A percentile compares a stretch with the other conserved stretches of the same genome.
Conservation (phyloP, 805 yeast species). For the Hanseniaspora clermontiae region DNA sequence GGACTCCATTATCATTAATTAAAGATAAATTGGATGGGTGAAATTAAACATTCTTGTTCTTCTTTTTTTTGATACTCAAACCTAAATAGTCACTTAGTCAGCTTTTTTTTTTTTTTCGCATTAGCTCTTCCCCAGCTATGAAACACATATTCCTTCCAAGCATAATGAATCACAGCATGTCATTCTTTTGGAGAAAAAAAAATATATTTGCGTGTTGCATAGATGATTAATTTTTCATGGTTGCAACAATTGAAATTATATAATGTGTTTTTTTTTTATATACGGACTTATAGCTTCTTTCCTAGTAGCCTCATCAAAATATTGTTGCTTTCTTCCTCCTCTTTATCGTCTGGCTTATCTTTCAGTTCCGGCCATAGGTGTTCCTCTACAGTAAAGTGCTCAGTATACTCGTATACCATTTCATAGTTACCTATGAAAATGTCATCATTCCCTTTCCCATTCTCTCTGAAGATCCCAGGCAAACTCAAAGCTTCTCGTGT, state of each 20-base stretch:
- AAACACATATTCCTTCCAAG: too few relatives aligned
- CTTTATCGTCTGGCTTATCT: not conserved
- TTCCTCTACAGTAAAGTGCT: conserved; percentile 49
- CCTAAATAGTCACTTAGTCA: not conserved
- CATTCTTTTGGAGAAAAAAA: too few relatives aligned
- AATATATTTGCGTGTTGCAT: not conserved
- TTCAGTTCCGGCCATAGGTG: conserved; percentile 9
- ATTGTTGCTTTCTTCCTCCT: not conserved
- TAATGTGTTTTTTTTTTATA: too few relatives aligned
- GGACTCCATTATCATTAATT: not conserved
- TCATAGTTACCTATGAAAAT: conserved; percentile 61
- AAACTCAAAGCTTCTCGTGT: conserved; percentile 33
- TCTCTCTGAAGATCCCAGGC: conserved; percentile 81
- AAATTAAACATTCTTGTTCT: not conserved
- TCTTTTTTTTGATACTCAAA: not conserved
- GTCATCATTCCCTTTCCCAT: conserved; percentile 42
- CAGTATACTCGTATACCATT: conserved; percentile 78
- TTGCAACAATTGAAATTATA: too few relatives aligned
- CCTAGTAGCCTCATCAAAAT: conserved; percentile 11
- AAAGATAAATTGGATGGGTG: not conserved
- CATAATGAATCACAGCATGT: too few relatives aligned
- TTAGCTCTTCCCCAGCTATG: too few relatives aligned
- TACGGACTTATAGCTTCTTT: not conserved
- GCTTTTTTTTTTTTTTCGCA: not conserved
- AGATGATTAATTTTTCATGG: too few relatives aligned